These are phyloP conservation scores for Aspergillus viridinutans DNA, from an alignment of 2,329 filamentous ascomycete species.

Conservation along the genomic window DNA sequence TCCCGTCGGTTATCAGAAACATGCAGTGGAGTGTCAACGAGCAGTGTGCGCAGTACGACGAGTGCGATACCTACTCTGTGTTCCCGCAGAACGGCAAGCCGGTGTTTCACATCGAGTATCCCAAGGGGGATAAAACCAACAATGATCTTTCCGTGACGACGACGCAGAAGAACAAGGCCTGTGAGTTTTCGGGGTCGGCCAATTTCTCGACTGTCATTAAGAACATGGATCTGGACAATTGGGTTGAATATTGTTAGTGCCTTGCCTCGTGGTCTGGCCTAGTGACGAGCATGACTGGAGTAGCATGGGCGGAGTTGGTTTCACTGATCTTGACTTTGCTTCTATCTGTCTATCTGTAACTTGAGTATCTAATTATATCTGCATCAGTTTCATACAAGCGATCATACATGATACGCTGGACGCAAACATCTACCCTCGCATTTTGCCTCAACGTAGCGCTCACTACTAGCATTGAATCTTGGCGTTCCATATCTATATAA, in stretches of 20 bases:
- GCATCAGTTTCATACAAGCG: no score
- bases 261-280: neutral
- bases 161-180: conserved; percentile 40
- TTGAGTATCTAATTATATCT: no score
- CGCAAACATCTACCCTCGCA: no score
- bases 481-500: no score
- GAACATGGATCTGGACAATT: conserved; percentile 60
- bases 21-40: conserved; percentile 68
- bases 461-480: no score
- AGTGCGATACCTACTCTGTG: conserved; percentile 55
- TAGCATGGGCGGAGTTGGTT: neutral
- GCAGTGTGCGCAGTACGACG: conserved; percentile 59
- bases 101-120: conserved; percentile 71
- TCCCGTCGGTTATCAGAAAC: conserved; percentile 46
- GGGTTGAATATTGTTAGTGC: conserved; percentile 59
- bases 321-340: neutral
- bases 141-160: conserved; percentile 31
- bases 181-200: conserved; percentile 44
- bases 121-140: conserved; percentile 44
- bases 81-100: conserved; percentile 62
- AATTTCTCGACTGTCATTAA: conserved; percentile 64
- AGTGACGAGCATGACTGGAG: conserved; percentile 8
- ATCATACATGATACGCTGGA: no score
- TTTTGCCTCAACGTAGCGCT: no score
- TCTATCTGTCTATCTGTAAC: no score